Evolutionary conservation across 306 rosid species (phyloP), one percentile per base, ranked within the genome.

Genomic region (Cucumis cinereus): DNA sequence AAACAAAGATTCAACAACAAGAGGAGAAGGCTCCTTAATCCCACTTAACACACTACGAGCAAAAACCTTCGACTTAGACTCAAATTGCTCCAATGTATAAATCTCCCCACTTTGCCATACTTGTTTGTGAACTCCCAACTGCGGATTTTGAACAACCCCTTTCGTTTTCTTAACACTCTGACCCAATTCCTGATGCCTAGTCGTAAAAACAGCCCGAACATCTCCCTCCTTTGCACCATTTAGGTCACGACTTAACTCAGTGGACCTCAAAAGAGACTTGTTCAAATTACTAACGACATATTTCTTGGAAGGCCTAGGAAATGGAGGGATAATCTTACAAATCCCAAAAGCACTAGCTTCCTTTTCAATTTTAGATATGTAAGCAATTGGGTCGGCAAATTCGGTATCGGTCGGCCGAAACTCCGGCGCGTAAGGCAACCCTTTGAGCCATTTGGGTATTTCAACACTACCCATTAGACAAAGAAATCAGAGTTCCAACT

Each of bases 31-130:
- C 81, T 92, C 99, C 86, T 88, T 94, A 73, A 79, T 38, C 78
- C 69, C 72, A 64, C 95, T 91, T 24, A 94, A 81, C 54, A 89
- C 15, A 30, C 86, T 88, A 83, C 74, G 83, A 0, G 95, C 87
- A 60, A 92, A 94, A 79, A 79, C 79, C 88, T 85, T 92, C 0
- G 98, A 87, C 86, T 94, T 94, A 40, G 97, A 78, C 82, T 94
- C 99, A 66, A 94, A 94, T 86, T 92, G 95, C 81, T 94, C 97
- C 71, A 94, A 79, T 76, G 97, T 89, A 86, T 94, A 94, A 38
- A 77, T 64, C 84, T 92, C 97, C 80, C 99, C 99, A 77, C 99
- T 94, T 76, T 94, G 96, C 97, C 99, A 94, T 12, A 94, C 99
- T 86, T 94, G 97, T 87, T 87, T 92, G 78, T 92, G 90, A 85